A percentile compares a stretch with the other conserved stretches of the same genome.
Conservation (phyloP, 108 stramenopile species). For the Fistulifera solaris region DNA sequence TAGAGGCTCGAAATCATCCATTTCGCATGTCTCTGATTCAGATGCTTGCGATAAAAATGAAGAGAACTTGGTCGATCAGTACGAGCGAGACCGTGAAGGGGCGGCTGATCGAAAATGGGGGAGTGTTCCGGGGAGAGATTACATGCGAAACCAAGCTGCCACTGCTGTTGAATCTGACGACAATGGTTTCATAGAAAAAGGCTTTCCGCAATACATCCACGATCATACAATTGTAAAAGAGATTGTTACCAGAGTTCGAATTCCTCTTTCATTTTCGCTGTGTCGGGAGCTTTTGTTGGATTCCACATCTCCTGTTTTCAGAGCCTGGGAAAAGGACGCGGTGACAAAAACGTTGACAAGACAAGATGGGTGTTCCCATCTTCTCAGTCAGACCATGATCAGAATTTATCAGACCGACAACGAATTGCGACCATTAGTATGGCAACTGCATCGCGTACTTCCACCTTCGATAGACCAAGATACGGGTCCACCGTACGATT, state of each 20-base stretch:
- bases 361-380: slow-evolving; percentile 67
- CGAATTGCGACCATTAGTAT: slow-evolving; percentile 70
- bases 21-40: slow-evolving; percentile 14
- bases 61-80: slow-evolving; percentile 5
- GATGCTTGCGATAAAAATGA: slow-evolving; percentile 28
- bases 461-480: slow-evolving; percentile 47
- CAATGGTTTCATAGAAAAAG: slow-evolving; percentile 19
- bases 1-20: slow-evolving; percentile 11
- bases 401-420: slow-evolving; percentile 53
- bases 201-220: slow-evolving; percentile 52
- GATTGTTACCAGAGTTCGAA: slow-evolving; percentile 41
- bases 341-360: slow-evolving; percentile 51
- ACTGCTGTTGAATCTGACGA: slow-evolving; percentile 11
- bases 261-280: slow-evolving; percentile 58
- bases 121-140: slow-evolving; percentile 37
- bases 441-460: slow-evolving; percentile 59
- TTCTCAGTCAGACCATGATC: slow-evolving; percentile 58
- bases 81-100: background rate
- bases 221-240: slow-evolving; percentile 58
- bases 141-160: slow-evolving; percentile 38
- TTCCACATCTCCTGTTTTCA: slow-evolving; percentile 66
- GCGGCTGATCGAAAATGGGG: slow-evolving; percentile 22
- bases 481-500: slow-evolving; percentile 45
- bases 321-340: slow-evolving; percentile 66
- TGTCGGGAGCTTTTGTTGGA: slow-evolving; percentile 68